These are phyloP conservation scores for Pseudocercospora cruenta DNA, from an alignment of 2,329 filamentous ascomycete species.

Conservation along the genomic window DNA sequence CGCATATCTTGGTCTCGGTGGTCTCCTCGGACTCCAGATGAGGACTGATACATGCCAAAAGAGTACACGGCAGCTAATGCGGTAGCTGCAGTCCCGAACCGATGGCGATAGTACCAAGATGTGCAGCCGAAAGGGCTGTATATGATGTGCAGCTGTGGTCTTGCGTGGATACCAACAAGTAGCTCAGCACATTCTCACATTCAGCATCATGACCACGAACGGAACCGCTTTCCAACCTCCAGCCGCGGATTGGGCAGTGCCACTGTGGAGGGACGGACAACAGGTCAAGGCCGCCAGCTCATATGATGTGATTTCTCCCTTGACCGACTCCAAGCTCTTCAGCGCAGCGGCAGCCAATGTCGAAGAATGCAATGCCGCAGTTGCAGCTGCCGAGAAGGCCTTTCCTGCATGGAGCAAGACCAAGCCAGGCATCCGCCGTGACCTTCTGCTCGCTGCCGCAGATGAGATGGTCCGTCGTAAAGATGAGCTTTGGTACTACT, in stretches of 20 bases:
- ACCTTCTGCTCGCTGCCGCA: conserved; percentile 70
- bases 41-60: background rate
- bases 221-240: conserved; percentile 8
- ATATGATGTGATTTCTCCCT: conserved; percentile 61
- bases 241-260: conserved; percentile 32
- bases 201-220: conserved; percentile 10
- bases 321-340: conserved; percentile 55
- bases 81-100: background rate
- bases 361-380: conserved; percentile 58
- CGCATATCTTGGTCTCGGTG: background rate
- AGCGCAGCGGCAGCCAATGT: conserved; percentile 61
- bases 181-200: too few relatives aligned
- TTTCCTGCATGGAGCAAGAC: conserved; percentile 69
- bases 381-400: conserved; percentile 67
- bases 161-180: background rate
- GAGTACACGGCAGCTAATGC: background rate
- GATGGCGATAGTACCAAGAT: background rate
- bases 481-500: conserved; percentile 64
- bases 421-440: conserved; percentile 63
- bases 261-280: conserved; percentile 51
- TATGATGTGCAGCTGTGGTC: background rate
- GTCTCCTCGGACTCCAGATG: background rate
- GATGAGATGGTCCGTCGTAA: conserved; percentile 63
- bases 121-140: background rate
- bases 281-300: conserved; percentile 50